Base-by-base conservation (phyloP, 1,284 basidiomycete species). In the Leccinum angustisporum region DNA sequence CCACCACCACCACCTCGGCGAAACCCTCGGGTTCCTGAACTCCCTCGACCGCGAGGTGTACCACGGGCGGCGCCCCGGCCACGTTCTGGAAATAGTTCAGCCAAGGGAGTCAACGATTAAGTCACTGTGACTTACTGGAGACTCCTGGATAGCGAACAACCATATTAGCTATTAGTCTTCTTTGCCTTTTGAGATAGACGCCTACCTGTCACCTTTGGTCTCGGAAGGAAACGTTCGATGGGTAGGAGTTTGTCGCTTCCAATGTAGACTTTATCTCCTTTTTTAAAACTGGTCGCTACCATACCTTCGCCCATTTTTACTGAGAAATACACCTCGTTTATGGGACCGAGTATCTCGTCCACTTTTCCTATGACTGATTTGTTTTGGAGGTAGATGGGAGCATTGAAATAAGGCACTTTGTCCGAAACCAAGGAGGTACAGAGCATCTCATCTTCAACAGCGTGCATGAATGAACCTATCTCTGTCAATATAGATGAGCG, bases 351-450 rank as follows among this genome's bases (percentile, higher is more conserved):
- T 66, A 98, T 97, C 77, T 98, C 95, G 77, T 98, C 95, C 43
- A 98, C 92, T 77, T 96, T 97, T 66, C 95, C 95, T 66, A 98
- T 94, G 65, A 87, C 86, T 9, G 95, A 95, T 80, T 98, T 99
- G 80, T 99, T 99, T 81, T 95, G 90, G 57, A 99, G 86, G 78
- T 98, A 99, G 75, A 99, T 97, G 59, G 97, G 97, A 0, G 97
- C 97, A 77, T 99, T 99, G 83, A 99, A 99, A 80, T 97, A 97
- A 0, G 97, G 97, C 14, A 99, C 93, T 81, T 94, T 96, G 77
- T 95, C 88, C 2, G 88, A 80, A 75, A 95, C 86, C 40, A 88
- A 80, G 11, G 95, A 94, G 10, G 89, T 82, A 78, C 97, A 99
- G 61, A 99, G 82, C 97, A 99, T 98, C 77, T 99, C 97, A 65